Conservation (phyloP, 1,139 yeast species). For the Geotrichum aggregatum region DNA sequence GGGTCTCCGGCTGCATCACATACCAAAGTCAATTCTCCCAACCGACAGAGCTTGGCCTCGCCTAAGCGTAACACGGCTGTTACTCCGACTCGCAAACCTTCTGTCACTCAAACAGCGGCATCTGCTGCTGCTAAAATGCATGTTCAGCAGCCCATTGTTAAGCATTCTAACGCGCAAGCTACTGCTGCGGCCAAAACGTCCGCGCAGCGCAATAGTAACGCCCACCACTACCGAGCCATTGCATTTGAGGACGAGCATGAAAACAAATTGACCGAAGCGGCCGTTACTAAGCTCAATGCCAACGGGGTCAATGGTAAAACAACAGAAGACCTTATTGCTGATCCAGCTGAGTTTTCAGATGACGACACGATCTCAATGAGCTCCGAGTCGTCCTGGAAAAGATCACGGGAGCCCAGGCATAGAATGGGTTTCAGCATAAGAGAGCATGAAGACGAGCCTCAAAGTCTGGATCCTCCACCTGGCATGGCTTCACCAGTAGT, state of each 20-base stretch:
- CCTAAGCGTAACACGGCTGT: neutral
- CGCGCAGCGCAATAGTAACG: neutral
- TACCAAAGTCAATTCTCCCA: neutral
- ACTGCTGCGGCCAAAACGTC: constrained; percentile 2
- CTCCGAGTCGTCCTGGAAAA: constrained; percentile 36
- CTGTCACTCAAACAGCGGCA: constrained; percentile 5
- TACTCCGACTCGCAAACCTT: neutral
- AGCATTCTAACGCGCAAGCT: neutral
- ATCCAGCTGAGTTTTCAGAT: constrained; percentile 17
- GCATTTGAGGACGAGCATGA: neutral
- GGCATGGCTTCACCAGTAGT: no score
- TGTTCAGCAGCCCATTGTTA: neutral
- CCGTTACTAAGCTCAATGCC: constrained; percentile 4
- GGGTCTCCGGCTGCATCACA: no score
- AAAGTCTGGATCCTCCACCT: neutral
- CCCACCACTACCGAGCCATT: constrained; percentile 4
- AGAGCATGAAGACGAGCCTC: neutral
- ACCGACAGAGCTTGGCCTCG: neutral
- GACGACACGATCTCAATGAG: constrained; percentile 32
- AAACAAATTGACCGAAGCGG: constrained; percentile 6
- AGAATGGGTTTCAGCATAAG: neutral
- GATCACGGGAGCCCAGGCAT: constrained; percentile 23
- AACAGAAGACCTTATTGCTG: constrained; percentile 1
- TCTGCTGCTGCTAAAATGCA: constrained; percentile 1
- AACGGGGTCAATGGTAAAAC: neutral